Evolutionary conservation across 192 early-diverging fungal species (phyloP), one percentile per base, ranked within the genome.

Genomic region (Coemansia reversa): DNA sequence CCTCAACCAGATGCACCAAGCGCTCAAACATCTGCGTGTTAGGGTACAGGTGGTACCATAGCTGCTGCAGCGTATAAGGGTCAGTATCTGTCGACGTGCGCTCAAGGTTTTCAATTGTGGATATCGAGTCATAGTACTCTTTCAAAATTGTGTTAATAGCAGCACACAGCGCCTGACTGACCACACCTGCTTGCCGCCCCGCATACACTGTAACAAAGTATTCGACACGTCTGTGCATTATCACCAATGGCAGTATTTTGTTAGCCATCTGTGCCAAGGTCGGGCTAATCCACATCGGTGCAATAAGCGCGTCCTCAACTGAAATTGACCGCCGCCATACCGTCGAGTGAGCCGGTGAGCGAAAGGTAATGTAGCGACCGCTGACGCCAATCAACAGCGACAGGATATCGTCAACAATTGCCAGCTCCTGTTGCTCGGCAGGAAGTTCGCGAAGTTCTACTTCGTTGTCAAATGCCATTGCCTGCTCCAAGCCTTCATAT

Each of bases 31-130:
- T 82, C 45, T 75, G 66, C 47, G 91, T 52, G 11, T 90, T 91
- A 22, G 94, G 93, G 42, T 89, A 85, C 25, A 96, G 69, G 70
- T 98, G 91, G 69, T 88, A 94, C 92, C 91, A 93, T 8, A 98
- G 80, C 74, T 94, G 89, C 65, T 96, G 95, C n/a, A 97, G 69
- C 5, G 93, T 91, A 72, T 97, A 97, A 7, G 84, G 82, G 18
- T 50, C 51, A 14, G 58, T 57, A 22, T 66, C 72, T 1, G 81
- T 84, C 7, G 83, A 86, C 23, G 84, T 83, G 64, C 84, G 84
- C 67, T 75, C 91, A 51, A 94, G 89, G 60, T 90, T 92, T 66
- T 99, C 97, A 20, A 99, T 82, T 63, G 94, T 93, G 16, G 90
- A 92, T 14, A 99, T 85, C 19, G 95, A 66, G 16, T 90, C 74